Conservation (phyloP, 495 filamentous ascomycete species). For the Neurospora sublineolata region DNA sequence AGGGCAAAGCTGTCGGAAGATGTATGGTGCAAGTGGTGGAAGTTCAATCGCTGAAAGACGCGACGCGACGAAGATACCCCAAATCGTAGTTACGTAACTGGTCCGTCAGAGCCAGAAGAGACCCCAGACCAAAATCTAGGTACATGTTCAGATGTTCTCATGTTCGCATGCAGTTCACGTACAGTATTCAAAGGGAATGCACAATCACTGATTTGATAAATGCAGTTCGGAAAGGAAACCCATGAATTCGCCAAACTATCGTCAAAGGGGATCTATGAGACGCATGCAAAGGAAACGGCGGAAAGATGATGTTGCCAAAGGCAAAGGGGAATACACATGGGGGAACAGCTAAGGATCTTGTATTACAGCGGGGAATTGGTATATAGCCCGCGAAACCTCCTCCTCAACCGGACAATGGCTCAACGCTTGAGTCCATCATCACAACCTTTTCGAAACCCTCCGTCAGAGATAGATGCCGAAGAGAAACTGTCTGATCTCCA, state of each 20-base stretch:
- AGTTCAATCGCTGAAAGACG: background rate
- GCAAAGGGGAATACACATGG: conserved; percentile 38
- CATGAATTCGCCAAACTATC: conserved; percentile 16
- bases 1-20: background rate
- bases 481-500: conserved; percentile 20
- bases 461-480: background rate
- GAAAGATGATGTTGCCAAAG: conserved; percentile 24
- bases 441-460: conserved; percentile 2
- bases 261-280: conserved; percentile 31
- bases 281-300: conserved; percentile 30
- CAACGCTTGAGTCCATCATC: background rate
- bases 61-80: background rate
- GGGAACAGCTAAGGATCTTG: conserved; percentile 46
- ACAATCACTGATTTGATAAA: background rate
- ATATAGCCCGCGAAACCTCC: conserved; percentile 2
- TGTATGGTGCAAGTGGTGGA: background rate
- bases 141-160: background rate
- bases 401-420: background rate
- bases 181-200: background rate
- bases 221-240: conserved; percentile 11
- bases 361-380: conserved; percentile 44
- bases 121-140: background rate
- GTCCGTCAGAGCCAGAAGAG: background rate
- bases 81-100: background rate
- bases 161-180: background rate